Conservation (phyloP, 2,329 filamentous ascomycete genomes). For the Aureobasidium subglaciale region DNA sequence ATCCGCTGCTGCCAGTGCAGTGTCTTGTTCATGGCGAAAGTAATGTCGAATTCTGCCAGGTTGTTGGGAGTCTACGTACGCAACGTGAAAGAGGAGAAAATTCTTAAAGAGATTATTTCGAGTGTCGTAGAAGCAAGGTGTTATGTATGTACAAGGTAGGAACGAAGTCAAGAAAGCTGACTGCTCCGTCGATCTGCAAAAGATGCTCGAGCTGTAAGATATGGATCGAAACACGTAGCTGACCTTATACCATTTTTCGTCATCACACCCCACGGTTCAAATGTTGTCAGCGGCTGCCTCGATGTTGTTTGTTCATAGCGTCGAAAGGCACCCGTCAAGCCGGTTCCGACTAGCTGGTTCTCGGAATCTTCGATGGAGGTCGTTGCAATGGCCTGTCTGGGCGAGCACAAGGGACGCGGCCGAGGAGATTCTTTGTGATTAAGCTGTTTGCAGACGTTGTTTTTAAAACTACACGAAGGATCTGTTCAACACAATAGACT, state of each 20-base stretch:
- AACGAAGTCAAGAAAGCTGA: background rate
- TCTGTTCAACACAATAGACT: background rate
- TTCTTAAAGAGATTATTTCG: too few species aligned
- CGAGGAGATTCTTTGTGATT: background rate
- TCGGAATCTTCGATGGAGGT: background rate
- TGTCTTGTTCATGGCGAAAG: constrained; percentile 24
- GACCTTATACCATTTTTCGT: background rate
- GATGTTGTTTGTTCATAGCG: background rate
- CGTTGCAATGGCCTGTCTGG: background rate
- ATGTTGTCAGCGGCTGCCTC: constrained; percentile 8
- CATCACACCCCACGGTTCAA: background rate
- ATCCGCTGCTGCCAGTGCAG: constrained; percentile 42
- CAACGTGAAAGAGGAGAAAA: too few species aligned
- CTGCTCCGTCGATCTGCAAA: background rate
- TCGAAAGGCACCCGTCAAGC: background rate
- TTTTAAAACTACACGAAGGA: background rate
- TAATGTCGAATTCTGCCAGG: constrained; percentile 21
- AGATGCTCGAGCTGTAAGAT: background rate
- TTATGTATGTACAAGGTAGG: background rate
- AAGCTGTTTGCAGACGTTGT: background rate
- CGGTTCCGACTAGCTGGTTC: constrained; percentile 14
- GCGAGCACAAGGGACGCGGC: background rate
- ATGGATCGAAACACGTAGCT: background rate
- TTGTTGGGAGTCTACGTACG: too few species aligned
- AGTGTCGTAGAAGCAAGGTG: too few species aligned